Conservation (phyloP, 202 grass and related monocot genomes). For the Sporobolus alterniflorus region DNA sequence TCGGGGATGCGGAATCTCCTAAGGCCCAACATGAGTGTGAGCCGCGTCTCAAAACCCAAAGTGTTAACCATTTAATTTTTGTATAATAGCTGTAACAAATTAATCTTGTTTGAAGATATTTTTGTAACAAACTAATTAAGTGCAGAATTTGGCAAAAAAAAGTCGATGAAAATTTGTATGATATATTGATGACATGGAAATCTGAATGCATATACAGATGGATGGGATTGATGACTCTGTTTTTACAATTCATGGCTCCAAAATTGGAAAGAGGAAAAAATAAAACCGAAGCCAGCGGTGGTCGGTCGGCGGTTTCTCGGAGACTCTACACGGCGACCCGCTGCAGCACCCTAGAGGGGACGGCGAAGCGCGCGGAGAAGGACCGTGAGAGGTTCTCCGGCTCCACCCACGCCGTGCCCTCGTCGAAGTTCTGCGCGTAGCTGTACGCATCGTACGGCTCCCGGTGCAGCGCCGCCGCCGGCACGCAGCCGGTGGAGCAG, state of each 20-base stretch:
- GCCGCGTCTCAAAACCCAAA: no score
- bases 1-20: no score
- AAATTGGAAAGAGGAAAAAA: slow-evolving; percentile 9
- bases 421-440: slow-evolving; percentile 94
- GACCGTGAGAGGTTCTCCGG: slow-evolving; percentile 80
- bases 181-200: slow-evolving; percentile 17
- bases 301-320: background rate
- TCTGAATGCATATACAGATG: slow-evolving; percentile 41
- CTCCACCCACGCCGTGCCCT: slow-evolving; percentile 73
- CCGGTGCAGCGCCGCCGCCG: slow-evolving; percentile 13
- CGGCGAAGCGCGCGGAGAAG: slow-evolving; percentile 84
- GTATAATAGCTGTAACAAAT: background rate
- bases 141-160: background rate
- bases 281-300: background rate
- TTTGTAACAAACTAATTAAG: no score
- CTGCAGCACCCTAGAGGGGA: slow-evolving; percentile 61
- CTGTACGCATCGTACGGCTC: slow-evolving; percentile 74
- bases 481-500: slow-evolving; percentile 55
- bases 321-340: slow-evolving; percentile 54
- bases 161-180: background rate
- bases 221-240: slow-evolving; percentile 22
- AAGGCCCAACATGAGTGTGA: no score
- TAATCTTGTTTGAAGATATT: background rate
- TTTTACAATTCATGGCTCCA: slow-evolving; percentile 47
- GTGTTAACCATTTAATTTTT: background rate